Percentiles rank a stretch among this genome's conserved stretches.
These are phyloP conservation scores for Boletus rufocinnamomeus DNA, from an alignment of 768 basidiomycete genomes.

Conservation along the genomic window DNA sequence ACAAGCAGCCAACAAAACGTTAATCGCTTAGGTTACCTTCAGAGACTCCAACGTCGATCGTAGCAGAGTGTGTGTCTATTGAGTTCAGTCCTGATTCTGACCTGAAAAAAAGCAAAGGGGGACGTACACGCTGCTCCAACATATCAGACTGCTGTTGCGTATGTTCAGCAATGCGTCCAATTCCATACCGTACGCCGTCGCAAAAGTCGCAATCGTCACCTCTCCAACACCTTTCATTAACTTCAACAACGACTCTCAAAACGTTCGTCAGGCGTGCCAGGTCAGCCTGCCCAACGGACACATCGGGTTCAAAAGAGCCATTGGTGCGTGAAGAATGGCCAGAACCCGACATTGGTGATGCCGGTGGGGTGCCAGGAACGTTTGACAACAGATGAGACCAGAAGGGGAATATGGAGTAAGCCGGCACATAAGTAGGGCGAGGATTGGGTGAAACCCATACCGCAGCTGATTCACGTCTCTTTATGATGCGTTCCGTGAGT, in stretches of 20 bases:
- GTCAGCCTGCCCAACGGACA: constrained; percentile 66
- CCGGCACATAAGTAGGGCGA: constrained; percentile 61
- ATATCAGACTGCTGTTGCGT: constrained; percentile 72
- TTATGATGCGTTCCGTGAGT: constrained; percentile 84
- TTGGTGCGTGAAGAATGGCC: constrained; percentile 12
- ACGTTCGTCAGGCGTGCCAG: constrained; percentile 82
- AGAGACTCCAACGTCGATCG: constrained; percentile 74
- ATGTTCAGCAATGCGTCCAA: constrained; percentile 67
- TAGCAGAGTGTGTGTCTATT: constrained; percentile 61
- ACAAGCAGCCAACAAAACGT: constrained; percentile 8
- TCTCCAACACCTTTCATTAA: constrained; percentile 80
- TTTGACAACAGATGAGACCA: constrained; percentile 38
- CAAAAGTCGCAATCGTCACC: constrained; percentile 81
- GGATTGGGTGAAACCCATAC: constrained; percentile 70
- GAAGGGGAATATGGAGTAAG: constrained; percentile 69
- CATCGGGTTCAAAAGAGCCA: constrained; percentile 26
- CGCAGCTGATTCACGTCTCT: constrained; percentile 89
- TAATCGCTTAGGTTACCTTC: constrained; percentile 50
- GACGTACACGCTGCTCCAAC: constrained; percentile 68
- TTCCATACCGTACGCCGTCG: constrained; percentile 71
- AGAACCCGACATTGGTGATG: constrained; percentile 16
- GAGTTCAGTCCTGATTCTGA: constrained; percentile 1
- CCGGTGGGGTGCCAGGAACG: constrained; percentile 34
- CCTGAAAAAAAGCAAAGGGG: not conserved
- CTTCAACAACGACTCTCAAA: constrained; percentile 73